Evolutionary conservation across 164 flowering plant species (phyloP).

Genomic region (Liquidambar formosana): DNA sequence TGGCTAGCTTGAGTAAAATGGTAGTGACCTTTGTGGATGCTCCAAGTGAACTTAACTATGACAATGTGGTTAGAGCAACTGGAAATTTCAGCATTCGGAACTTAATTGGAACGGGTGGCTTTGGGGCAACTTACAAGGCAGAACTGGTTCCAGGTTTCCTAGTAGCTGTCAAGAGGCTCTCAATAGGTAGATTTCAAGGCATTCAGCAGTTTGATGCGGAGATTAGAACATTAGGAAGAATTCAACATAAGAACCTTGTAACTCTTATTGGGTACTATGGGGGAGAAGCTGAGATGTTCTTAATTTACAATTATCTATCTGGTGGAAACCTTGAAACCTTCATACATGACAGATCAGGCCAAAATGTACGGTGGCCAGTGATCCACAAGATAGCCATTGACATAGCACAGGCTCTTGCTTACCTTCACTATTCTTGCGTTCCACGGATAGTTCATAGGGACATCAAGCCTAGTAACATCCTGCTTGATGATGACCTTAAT

Average conservation of each 20-base stretch:
- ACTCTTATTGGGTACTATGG: constrained; percentile 69
- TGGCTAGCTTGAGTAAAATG: constrained; percentile 43
- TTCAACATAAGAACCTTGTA: constrained; percentile 71
- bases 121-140: constrained; percentile 81
- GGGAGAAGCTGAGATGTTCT: constrained; percentile 68
- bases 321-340: constrained; percentile 82
- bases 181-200: constrained; percentile 72
- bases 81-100: constrained; percentile 65
- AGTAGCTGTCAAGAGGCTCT: constrained; percentile 78
- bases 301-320: constrained; percentile 69
- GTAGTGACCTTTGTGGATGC: constrained; percentile 60
- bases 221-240: constrained; percentile 71
- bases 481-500: constrained; percentile 67
- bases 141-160: constrained; percentile 59
- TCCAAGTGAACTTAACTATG: constrained; percentile 55
- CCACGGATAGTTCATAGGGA: constrained; percentile 79
- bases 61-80: constrained; percentile 62
- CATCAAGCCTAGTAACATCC: constrained; percentile 80
- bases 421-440: constrained; percentile 64
- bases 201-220: constrained; percentile 76
- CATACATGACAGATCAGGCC: constrained; percentile 54
- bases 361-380: constrained; percentile 44
- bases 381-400: constrained; percentile 65
- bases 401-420: constrained; percentile 68
- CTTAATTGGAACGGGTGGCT: constrained; percentile 76